phyloP scores from a whole-genome alignment of 1,139 yeast genomes.

The Magnusiomyces ingens region DNA sequence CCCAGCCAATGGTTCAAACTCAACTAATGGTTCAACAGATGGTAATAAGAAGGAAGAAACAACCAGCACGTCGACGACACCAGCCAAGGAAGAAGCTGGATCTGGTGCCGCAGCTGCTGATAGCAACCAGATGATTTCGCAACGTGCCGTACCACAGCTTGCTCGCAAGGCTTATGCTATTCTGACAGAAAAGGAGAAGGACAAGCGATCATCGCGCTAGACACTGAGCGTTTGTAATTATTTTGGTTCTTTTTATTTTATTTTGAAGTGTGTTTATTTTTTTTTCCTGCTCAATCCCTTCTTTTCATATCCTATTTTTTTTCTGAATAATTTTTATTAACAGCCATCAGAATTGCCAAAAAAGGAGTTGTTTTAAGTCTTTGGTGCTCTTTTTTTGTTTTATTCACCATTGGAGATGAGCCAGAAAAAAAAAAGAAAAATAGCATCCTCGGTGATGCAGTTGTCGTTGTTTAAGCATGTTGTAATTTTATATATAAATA shows the following conservation, averaged over 20 bases:
- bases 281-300: not conserved
- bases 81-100: not conserved
- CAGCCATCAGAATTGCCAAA: not conserved
- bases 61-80: too few relatives aligned
- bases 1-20: not conserved
- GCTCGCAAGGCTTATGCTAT: constrained; percentile 6
- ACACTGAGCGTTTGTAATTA: not conserved
- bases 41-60: too few relatives aligned
- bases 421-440: not conserved
- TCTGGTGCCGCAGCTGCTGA: not conserved
- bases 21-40: not conserved
- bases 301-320: not conserved
- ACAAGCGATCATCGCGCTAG: not conserved
- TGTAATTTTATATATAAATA: too few relatives aligned
- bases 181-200: not conserved
- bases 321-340: not conserved
- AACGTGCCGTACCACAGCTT: constrained; percentile 16
- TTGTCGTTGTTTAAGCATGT: too few relatives aligned
- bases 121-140: constrained; percentile 8
- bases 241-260: not conserved
- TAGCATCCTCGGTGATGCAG: too few relatives aligned
- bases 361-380: not conserved
- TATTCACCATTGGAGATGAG: not conserved
- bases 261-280: not conserved
- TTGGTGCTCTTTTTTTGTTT: not conserved